phyloP scores from a whole-genome alignment of 2,329 filamentous ascomycete genomes.

The Venturiaceae sp. region DNA sequence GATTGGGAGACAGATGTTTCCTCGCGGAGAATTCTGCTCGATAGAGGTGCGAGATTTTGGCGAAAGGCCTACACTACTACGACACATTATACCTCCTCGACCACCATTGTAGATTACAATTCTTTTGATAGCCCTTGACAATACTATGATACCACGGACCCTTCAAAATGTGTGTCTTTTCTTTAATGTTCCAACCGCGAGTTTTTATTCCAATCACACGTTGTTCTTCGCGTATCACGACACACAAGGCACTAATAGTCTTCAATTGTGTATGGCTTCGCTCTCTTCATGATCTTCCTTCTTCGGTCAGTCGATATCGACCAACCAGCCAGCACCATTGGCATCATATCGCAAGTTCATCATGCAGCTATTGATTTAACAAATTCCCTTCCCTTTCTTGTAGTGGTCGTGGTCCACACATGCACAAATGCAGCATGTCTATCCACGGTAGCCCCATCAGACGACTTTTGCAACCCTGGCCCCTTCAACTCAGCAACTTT shows the following conservation, averaged over 20 bases:
- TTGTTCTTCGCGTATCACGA: too few relatives aligned
- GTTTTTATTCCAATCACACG: too few relatives aligned
- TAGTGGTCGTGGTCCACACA: neutral
- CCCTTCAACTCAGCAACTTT: neutral
- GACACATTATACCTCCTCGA: neutral
- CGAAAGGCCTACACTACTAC: neutral
- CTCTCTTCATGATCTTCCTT: neutral
- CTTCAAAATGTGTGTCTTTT: neutral
- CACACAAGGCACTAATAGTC: too few relatives aligned
- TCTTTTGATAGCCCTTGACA: neutral
- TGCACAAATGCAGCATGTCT: neutral
- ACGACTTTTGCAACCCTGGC: neutral
- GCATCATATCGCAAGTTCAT: constrained; percentile 3
- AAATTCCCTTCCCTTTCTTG: constrained; percentile 2
- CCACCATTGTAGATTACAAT: constrained; percentile 1
- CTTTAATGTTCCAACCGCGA: too few relatives aligned
- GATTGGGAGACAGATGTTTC: neutral
- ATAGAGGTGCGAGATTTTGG: neutral
- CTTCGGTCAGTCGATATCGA: constrained; percentile 7
- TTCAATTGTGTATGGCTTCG: too few relatives aligned
- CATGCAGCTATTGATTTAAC: constrained; percentile 7
- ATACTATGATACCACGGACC: neutral
- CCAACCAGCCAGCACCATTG: constrained; percentile 3
- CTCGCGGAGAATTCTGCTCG: too few relatives aligned
- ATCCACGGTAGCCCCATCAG: neutral